phyloP scores from a whole-genome alignment of 108 stramenopile genomes.

The Stephanodiscus triporus region DNA sequence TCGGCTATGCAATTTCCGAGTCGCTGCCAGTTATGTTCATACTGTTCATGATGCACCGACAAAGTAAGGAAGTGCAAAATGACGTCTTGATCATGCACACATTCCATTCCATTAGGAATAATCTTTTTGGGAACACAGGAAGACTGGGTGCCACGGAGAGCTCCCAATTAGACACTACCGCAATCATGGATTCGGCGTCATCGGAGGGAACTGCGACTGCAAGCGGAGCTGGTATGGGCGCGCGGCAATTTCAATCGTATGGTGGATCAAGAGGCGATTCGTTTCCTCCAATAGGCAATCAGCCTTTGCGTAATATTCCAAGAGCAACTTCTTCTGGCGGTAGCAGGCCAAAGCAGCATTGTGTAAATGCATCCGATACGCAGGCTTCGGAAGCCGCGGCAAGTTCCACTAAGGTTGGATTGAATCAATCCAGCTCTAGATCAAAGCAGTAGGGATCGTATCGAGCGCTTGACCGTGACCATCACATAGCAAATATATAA shows the following conservation, averaged over 20 bases:
- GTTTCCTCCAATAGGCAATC: slow-evolving; percentile 16
- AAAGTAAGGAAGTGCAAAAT: slow-evolving; percentile 26
- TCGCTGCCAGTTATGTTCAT: slow-evolving; percentile 40
- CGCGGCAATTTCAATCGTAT: slow-evolving; percentile 38
- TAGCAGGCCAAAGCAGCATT: not conserved
- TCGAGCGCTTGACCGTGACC: too few species aligned
- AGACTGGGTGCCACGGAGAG: slow-evolving; percentile 23
- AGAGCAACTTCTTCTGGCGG: slow-evolving; percentile 8
- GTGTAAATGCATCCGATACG: not conserved
- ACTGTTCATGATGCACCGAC: slow-evolving; percentile 46
- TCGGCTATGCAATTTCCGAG: slow-evolving; percentile 32
- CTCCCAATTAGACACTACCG: slow-evolving; percentile 4
- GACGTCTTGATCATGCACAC: slow-evolving; percentile 33
- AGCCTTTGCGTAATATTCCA: slow-evolving; percentile 6
- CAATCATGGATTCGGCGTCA: not conserved
- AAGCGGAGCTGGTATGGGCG: slow-evolving; percentile 2
- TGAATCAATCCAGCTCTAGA: not conserved
- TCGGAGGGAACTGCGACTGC: not conserved
- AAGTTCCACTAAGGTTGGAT: not conserved
- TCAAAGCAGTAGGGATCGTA: not conserved
- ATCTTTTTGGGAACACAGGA: slow-evolving; percentile 40
- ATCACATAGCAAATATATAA: too few species aligned
- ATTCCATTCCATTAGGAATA: slow-evolving; percentile 37
- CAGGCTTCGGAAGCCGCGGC: not conserved
- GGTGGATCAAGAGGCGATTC: slow-evolving; percentile 23